A percentile compares a stretch with the other conserved stretches of the same genome.
Conservation (phyloP, 306 rosid genomes). For the Pueraria montana region DNA sequence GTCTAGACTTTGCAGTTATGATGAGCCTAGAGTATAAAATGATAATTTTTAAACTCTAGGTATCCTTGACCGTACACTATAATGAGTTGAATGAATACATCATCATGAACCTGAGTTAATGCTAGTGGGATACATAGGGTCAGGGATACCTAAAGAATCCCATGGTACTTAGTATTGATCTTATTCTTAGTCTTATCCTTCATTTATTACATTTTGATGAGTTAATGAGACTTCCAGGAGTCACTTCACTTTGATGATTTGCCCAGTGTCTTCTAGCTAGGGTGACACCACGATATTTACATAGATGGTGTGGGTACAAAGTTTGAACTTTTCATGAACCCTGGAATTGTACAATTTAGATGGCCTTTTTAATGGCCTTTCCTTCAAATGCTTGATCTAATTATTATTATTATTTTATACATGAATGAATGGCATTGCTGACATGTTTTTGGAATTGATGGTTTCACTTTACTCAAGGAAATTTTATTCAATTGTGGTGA, state of each 20-base stretch:
- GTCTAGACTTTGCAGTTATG: conserved; percentile 29
- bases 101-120: conserved; percentile 1
- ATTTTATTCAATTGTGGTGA: conserved; percentile 1
- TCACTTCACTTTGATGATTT: conserved; percentile 33
- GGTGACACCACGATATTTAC: conserved; percentile 5
- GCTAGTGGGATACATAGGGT: conserved; percentile 21
- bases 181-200: conserved; percentile 5
- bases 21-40: conserved; percentile 8
- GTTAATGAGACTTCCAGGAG: conserved; percentile 21
- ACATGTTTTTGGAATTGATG: conserved; percentile 21
- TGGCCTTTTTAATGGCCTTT: conserved; percentile 19
- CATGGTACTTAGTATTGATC: conserved; percentile 1
- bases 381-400: conserved; percentile 21
- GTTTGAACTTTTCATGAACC: conserved; percentile 7
- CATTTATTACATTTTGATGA: conserved; percentile 33
- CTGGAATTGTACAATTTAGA: conserved; percentile 13
- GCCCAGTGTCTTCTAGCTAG: conserved; percentile 29
- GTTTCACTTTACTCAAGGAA: conserved; percentile 30
- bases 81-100: conserved; percentile 33
- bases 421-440: conserved; percentile 4
- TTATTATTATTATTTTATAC: not conserved
- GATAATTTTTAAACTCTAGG: too few relatives aligned
- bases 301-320: conserved; percentile 21
- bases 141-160: conserved; percentile 23
- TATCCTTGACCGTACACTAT: too few relatives aligned